Evolutionary conservation across 2,329 filamentous ascomycete species (phyloP).

Genomic region (Ilyonectria robusta): DNA sequence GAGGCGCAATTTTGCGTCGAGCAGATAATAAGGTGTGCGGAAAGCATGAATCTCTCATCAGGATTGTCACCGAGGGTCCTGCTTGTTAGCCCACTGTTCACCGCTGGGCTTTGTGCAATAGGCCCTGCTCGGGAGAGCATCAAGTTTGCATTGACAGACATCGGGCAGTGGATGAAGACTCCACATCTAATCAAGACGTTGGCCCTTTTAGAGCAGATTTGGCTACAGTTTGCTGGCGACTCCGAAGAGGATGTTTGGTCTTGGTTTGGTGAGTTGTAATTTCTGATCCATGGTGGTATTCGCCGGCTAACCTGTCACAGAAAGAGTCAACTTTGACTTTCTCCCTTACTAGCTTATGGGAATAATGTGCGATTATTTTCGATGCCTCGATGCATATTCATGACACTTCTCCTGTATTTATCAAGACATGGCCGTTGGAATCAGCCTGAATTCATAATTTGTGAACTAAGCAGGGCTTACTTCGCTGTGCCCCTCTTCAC

Average conservation of each 20-base stretch:
- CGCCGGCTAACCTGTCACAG: neutral
- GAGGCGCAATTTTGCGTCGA: slow-evolving; percentile 25
- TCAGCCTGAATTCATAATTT: too few relatives aligned
- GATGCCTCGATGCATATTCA: too few relatives aligned
- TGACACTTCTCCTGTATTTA: too few relatives aligned
- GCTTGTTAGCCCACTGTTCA: slow-evolving; percentile 32
- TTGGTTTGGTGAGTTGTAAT: slow-evolving; percentile 12
- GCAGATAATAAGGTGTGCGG: slow-evolving; percentile 27
- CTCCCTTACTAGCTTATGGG: slow-evolving; percentile 21
- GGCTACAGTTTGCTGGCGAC: slow-evolving; percentile 4
- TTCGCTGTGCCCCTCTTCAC: too few relatives aligned
- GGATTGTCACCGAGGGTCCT: slow-evolving; percentile 30
- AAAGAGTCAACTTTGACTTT: slow-evolving; percentile 22
- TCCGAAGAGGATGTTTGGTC: neutral
- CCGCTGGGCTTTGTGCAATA: slow-evolving; percentile 27
- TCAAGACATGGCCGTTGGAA: too few relatives aligned
- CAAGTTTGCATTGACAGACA: slow-evolving; percentile 16
- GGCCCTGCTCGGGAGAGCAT: slow-evolving; percentile 18
- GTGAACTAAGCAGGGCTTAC: too few relatives aligned
- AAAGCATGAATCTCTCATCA: slow-evolving; percentile 19
- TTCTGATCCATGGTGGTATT: neutral
- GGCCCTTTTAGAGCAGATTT: slow-evolving; percentile 25
- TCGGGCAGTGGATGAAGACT: slow-evolving; percentile 36
- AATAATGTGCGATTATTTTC: too few relatives aligned
- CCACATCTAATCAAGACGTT: slow-evolving; percentile 31